Base-by-base conservation (phyloP, 1,139 yeast species). In the Groenewaldozyma sp. region DNA sequence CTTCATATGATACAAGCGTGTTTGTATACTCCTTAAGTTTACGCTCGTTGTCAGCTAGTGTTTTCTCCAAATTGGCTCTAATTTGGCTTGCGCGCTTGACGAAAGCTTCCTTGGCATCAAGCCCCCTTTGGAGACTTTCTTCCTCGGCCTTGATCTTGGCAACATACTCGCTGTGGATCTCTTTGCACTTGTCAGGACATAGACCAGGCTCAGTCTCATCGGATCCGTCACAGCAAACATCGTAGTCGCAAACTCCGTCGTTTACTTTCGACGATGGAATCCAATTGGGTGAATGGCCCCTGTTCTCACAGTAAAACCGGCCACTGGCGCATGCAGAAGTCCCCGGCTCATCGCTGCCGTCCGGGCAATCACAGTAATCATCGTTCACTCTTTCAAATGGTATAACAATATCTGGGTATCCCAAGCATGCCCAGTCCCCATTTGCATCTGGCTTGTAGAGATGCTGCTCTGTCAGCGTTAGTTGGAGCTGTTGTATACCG, bases 261-360 rank as follows among this genome's bases (percentile, higher is more conserved):
- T 81, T 77, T 28, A 88, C 79, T 49, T 78, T 70, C 52, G 67
- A 75, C 7, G 78, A 68, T 11, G 79, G 54, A 11, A 64, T 46
- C 32, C 43, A 45, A 1, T 52, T 58, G 4, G 65, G 56, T 18
- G 57, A 46, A 36, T 78, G 83, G 2, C 95, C 95, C 37, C 69
- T 65, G 53, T 93, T 93, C 19, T 64, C 73, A 62, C 98, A 91
- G 59, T 76, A 87, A 53, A 87, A 91, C 37, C 48, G 47, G 11
- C 70, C 69, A 11, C 68, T 66, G 16, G 53, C 64, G 58, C 97
- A 91, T 0, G 96, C 96, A 39, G 82, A 69, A 1, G 97, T 91
- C 0, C 96, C 96, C 0, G 97, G 96, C 58, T 91, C 98, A 60
- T 91, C 98, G 2, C 93, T 79, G 0, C 98, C 98, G 61, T 91